Evolutionary conservation across 768 basidiomycete genomes (phyloP), one percentile per base, ranked within the genome.

Genomic region (Tubosaeta sp.): DNA sequence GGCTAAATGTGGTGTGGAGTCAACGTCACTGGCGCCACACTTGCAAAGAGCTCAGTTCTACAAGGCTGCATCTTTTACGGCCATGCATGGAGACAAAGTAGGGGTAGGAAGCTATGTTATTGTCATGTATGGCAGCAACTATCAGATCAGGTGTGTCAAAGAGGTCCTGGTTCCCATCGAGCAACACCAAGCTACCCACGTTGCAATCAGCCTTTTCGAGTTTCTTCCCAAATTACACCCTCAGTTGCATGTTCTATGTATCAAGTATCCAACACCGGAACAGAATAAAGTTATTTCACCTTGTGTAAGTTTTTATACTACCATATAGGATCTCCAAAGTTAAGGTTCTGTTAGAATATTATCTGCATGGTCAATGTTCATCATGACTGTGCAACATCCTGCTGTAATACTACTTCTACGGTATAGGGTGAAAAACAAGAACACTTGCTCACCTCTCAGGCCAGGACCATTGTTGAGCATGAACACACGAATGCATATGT

Each of bases 181-280:
- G 22, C 31, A 27, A 7, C 13, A 2, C 8, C 1, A 22, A 4
- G 46, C 33, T 11, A 41, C 49, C 0, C 53, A 57, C 14, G 11
- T 57, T 3, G 14, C 33, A 0, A 14, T 57, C 2, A 51, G 26
- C 29, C 3, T 51, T 11, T 2, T 57, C 0, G 53, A 57, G 12
- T 45, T 57, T 6, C 32, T 46, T 26, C 46, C 50, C 0, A n/a
- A 38, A 8, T 16, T 51, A 6, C 56, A 57, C n/a, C 10, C 44
- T 38, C 7, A 2, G 0, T 8, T 48, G 4, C 14, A 10, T 9
- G 8, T 42, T 12, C 33, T 13, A 14, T 34, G 33, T 6, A 11
- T 34, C 33, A 10, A 27, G 10, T 32, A 50, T 33, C 39, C 22
- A 1, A 9, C n/a, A 12, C 31, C 6, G 4, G 34, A 50, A 19